Conservation (phyloP, 1,284 basidiomycete genomes). For the Leucoagaricus sp. region DNA sequence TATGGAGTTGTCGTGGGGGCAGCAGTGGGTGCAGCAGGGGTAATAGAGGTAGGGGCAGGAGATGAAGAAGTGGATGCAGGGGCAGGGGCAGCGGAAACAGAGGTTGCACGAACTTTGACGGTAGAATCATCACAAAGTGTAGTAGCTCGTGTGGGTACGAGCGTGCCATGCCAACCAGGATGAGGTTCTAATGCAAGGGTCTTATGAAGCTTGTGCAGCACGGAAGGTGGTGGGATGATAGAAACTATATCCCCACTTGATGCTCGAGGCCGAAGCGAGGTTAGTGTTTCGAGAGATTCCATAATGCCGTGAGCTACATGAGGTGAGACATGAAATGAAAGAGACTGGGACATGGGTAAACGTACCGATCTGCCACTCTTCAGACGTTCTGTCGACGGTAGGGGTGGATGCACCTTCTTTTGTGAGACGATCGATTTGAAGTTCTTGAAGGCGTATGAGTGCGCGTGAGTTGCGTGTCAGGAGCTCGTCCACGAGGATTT, state of each 20-base stretch:
- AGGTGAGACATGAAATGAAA: slow-evolving; percentile 17
- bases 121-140: slow-evolving; percentile 76
- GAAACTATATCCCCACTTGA: slow-evolving; percentile 42
- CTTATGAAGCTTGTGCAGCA: slow-evolving; percentile 66
- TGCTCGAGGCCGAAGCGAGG: slow-evolving; percentile 68
- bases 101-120: slow-evolving; percentile 55
- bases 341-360: slow-evolving; percentile 17
- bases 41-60: slow-evolving; percentile 26
- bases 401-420: slow-evolving; percentile 45
- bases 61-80: slow-evolving; percentile 27
- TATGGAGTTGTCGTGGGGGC: slow-evolving; percentile 34
- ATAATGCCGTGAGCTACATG: slow-evolving; percentile 67
- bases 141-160: slow-evolving; percentile 55
- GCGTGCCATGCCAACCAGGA: slow-evolving; percentile 73
- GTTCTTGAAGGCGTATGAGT: slow-evolving; percentile 57
- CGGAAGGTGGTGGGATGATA: slow-evolving; percentile 58
- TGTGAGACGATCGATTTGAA: slow-evolving; percentile 59
- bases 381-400: slow-evolving; percentile 60
- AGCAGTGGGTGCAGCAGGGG: slow-evolving; percentile 26
- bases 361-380: slow-evolving; percentile 79
- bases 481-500: slow-evolving; percentile 65
- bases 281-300: slow-evolving; percentile 65
- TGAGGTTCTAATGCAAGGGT: slow-evolving; percentile 61
- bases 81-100: slow-evolving; percentile 33
- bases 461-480: slow-evolving; percentile 65